phyloP scores from a whole-genome alignment of 1,284 basidiomycete species.

The Cryptococcus sp. region DNA sequence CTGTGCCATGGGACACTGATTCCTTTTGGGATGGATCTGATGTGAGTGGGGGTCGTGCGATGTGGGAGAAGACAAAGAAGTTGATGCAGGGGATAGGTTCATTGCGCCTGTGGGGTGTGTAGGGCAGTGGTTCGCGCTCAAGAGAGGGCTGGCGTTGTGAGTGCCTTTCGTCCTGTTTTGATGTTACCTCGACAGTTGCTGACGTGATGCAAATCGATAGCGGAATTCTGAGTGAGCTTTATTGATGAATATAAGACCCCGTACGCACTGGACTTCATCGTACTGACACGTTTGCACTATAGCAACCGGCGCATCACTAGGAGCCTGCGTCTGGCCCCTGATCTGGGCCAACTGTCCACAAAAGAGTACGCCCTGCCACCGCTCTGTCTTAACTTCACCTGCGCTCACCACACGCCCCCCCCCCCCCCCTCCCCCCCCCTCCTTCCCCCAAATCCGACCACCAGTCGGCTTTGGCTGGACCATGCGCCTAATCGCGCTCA shows the following conservation, averaged over 20 bases:
- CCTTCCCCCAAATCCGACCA: no score
- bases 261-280: not conserved
- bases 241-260: not conserved
- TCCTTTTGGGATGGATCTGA: constrained; percentile 35
- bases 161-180: not conserved
- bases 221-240: constrained; percentile 28
- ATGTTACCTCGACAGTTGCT: not conserved
- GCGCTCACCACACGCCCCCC: not conserved
- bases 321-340: constrained; percentile 41
- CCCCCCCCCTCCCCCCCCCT: no score
- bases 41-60: constrained; percentile 20
- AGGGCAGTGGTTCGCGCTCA: constrained; percentile 42
- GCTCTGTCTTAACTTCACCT: not conserved
- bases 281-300: not conserved
- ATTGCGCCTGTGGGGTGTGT: constrained; percentile 40
- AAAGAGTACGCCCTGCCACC: constrained; percentile 18
- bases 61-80: not conserved
- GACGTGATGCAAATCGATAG: constrained; percentile 3
- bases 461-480: constrained; percentile 45
- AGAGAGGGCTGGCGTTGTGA: constrained; percentile 40
- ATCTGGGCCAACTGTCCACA: constrained; percentile 39
- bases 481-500: constrained; percentile 36
- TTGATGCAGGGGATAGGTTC: constrained; percentile 26
- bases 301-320: constrained; percentile 34
- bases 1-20: constrained; percentile 33